Evolutionary conservation across 352 stramenopile species (phyloP), one percentile per base, ranked within the genome.

Genomic region (Phytophthora tubulina): DNA sequence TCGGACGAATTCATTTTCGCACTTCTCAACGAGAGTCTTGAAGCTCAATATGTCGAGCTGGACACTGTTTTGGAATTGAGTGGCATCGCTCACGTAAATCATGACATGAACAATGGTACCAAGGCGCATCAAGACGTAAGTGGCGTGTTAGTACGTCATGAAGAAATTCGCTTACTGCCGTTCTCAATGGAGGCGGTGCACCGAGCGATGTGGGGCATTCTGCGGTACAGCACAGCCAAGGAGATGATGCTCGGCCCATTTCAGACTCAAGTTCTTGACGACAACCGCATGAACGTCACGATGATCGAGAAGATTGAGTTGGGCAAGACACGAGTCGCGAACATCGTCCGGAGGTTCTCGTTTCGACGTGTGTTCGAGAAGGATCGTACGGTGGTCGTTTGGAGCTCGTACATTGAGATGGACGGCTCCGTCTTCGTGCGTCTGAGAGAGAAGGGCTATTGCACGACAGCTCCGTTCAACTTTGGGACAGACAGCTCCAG

Each of bases 371-470:
- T 78, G 21, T 58, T 75, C 15, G 58, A 80, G 41, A 46, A 69
- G 1, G 21, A 73, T 35, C 75, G 70, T 2, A 46, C 52, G 1
- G 70, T 73, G 8, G 45, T 72, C 2, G 31, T 83, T 15, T 85
- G 78, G 78, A 73, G 57, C 30, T 71, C 63, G 3, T 71, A 73
- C 44, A 51, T 81, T 13, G 78, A 85, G 59, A 76, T 77, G 8
- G 57, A 77, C 5, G 78, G 78, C 0, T 75, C 69, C 0, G 55
- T 85, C n/a, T 77, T 73, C 42, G 65, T 84, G 65, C 66, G 76
- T 30, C 61, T 86, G 13, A 70, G 73, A 7, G 78, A 82, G 30
- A 81, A 75, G 3, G 78, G 78, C 3, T 85, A 78, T 61, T 42
- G 55, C 35, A 54, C 66, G 10, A 55, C 42, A 8, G 65, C 55